Percentiles rank a stretch among this genome's conserved stretches.
Conservation (phyloP, 352 stramenopile genomes). For the Globisporangium echinulatum region DNA sequence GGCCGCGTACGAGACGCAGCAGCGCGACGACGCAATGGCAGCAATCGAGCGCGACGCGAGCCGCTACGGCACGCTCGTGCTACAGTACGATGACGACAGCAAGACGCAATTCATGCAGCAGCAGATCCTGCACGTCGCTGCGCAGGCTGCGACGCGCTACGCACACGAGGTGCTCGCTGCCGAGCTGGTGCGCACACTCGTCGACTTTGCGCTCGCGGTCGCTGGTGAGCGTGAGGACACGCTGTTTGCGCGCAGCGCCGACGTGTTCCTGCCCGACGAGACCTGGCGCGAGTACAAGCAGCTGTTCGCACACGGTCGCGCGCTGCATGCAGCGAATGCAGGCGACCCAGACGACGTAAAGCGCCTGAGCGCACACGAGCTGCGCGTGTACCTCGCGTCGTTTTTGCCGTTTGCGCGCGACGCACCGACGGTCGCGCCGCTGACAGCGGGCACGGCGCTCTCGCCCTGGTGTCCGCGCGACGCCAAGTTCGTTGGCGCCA, state of each 20-base stretch:
- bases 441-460: constrained; percentile 10
- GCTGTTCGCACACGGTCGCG: constrained; percentile 27
- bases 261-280: constrained; percentile 33
- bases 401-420: constrained; percentile 20
- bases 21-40: constrained; percentile 31
- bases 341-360: neutral
- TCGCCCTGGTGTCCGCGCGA: constrained; percentile 28
- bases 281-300: constrained; percentile 54
- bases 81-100: constrained; percentile 58
- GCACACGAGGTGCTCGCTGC: constrained; percentile 35
- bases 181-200: constrained; percentile 34
- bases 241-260: constrained; percentile 23
- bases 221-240: constrained; percentile 45
- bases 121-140: constrained; percentile 23
- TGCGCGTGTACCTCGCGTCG: constrained; percentile 38
- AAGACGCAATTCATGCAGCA: constrained; percentile 37
- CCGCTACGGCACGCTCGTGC: constrained; percentile 43
- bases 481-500: constrained; percentile 38
- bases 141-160: constrained; percentile 29
- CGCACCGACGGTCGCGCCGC: constrained; percentile 16
- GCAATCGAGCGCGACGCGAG: constrained; percentile 48
- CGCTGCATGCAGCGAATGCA: neutral
- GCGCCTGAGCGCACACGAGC: constrained; percentile 25
- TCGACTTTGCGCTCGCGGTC: constrained; percentile 52
- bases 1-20: constrained; percentile 42